Base-by-base conservation (phyloP, 2,329 filamentous ascomycete genomes). In the Chalaropsis thielavioides region DNA sequence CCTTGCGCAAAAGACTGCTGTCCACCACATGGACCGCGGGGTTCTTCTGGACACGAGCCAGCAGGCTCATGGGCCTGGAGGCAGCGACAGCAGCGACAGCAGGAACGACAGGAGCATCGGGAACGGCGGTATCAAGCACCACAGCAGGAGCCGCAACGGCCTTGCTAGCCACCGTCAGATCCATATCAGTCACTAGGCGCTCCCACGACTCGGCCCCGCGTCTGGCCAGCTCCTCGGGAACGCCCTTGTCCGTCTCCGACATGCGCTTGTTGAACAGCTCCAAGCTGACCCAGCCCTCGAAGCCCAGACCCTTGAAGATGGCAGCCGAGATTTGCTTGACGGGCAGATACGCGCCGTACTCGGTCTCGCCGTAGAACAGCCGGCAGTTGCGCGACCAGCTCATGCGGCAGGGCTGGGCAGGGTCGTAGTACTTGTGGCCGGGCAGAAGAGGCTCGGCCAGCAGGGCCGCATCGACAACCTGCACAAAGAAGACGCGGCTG, bases 321-420 rank as follows among this genome's bases (percentile, higher is more conserved):
- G 83, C 80, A 46, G 78, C 73, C 0, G 84, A 77, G 22, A 91
- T 80, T 40, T 84, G 78, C 64, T 78, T 75, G 6, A 87, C 79
- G 0, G 88, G 88, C 1, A 92, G 75, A 70, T 90, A 90, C 0
- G 81, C 88, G 0, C 85, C 85, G 1, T 78, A 74, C 2, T 83
- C 77, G 58, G 77, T 74, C 72, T 89, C 86, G 22, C 75, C 74
- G 61, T 77, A 77, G 56, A 77, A 76, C 1, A 90, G 2, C 19
- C 89, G 77, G 68, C 86, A 88, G 71, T 91, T 91, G 19, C 89
- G 71, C 0, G 73, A 89, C 89, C 89, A 92, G 70, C 81, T 89
- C 89, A 92, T 92, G 2, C 85, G 76, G 0, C 71, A 7, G 0
- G 75, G 75, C 68, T 76, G 74, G 35, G 71, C 71, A 0, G 68